Conservation (phyloP, 352 stramenopile genomes). For the Blastocystis sp. region DNA sequence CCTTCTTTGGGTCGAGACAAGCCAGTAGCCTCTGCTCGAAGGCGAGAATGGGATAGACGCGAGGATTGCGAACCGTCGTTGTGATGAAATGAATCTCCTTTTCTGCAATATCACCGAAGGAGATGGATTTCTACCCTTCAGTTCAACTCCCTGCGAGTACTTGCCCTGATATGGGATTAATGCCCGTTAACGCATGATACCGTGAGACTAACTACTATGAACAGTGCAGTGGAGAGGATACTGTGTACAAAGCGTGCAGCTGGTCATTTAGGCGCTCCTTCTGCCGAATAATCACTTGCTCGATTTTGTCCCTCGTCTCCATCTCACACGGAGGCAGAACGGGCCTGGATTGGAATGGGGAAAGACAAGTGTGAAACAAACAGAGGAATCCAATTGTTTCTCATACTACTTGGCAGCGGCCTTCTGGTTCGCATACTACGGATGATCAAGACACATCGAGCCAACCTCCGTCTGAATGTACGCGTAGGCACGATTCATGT, state of each 20-base stretch:
- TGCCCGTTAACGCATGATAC: slow-evolving; percentile 16
- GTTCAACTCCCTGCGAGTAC: not conserved
- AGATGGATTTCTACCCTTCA: slow-evolving; percentile 39
- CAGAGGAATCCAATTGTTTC: not conserved
- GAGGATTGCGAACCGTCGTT: not conserved
- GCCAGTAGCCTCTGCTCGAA: slow-evolving; percentile 22
- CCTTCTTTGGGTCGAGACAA: not conserved
- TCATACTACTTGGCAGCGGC: not conserved
- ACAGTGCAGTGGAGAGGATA: not conserved
- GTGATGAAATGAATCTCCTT: slow-evolving; percentile 12
- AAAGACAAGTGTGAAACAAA: not conserved
- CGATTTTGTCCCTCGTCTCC: not conserved
- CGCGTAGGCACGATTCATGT: slow-evolving; percentile 51
- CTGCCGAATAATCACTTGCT: not conserved
- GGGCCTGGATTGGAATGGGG: not conserved
- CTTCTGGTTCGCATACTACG: not conserved
- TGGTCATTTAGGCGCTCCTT: slow-evolving; percentile 52
- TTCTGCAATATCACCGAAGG: not conserved
- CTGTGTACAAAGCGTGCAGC: slow-evolving; percentile 21
- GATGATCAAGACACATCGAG: not conserved
- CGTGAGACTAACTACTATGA: not conserved
- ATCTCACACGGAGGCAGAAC: not conserved
- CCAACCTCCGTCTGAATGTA: slow-evolving; percentile 31
- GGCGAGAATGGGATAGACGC: slow-evolving; percentile 17
- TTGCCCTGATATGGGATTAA: slow-evolving; percentile 58